Percentiles rank a stretch among this genome's conserved stretches.
Conservation (phyloP, 2,329 filamentous ascomycete genomes). For the Xylaria sp. region DNA sequence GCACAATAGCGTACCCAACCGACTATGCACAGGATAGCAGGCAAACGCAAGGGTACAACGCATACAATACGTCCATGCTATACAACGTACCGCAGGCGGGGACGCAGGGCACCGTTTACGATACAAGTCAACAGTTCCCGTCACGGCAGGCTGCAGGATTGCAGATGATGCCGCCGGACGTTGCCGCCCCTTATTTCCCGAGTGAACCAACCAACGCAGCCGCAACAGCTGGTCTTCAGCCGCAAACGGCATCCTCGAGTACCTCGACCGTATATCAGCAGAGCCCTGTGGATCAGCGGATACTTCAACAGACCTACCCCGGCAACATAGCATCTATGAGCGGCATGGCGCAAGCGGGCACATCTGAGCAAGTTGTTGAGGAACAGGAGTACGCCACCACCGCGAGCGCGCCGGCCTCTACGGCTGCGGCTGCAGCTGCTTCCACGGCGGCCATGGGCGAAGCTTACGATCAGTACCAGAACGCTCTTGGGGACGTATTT, state of each 20-base stretch:
- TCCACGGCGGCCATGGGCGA: constrained; percentile 70
- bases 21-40: constrained; percentile 74
- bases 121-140: constrained; percentile 79
- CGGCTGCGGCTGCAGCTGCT: background rate
- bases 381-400: constrained; percentile 65
- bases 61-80: constrained; percentile 76
- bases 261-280: constrained; percentile 73
- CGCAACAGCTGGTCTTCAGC: constrained; percentile 64
- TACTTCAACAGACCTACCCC: constrained; percentile 66
- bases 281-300: constrained; percentile 65
- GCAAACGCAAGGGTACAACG: constrained; percentile 64
- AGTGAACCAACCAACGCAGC: constrained; percentile 72
- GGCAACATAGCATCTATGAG: constrained; percentile 60
- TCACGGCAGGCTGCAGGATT: constrained; percentile 80
- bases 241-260: constrained; percentile 60
- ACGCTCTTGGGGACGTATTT: constrained; percentile 74
- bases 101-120: constrained; percentile 75
- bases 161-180: constrained; percentile 75
- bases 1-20: constrained; percentile 64
- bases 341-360: constrained; percentile 57
- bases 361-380: constrained; percentile 62
- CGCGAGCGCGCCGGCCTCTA: constrained; percentile 34
- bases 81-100: constrained; percentile 78
- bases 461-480: constrained; percentile 74
- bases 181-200: constrained; percentile 81